These are phyloP conservation scores for Penicillium sp. DNA, from an alignment of 2,329 filamentous ascomycete genomes.

Conservation along the genomic window DNA sequence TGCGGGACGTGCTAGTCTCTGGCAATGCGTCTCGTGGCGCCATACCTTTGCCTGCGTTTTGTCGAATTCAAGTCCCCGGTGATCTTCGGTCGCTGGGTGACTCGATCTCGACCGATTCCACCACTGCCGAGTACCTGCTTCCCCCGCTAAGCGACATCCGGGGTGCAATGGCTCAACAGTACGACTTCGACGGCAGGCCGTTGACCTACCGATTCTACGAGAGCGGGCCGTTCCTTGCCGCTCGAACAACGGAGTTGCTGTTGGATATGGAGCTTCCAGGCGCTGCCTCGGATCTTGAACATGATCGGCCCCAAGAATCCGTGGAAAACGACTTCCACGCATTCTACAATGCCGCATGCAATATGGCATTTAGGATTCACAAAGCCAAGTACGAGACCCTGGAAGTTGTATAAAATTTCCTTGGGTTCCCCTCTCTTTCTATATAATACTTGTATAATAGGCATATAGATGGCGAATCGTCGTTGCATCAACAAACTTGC, in stretches of 20 bases:
- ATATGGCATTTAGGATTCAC: slow-evolving; percentile 39
- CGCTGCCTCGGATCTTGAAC: slow-evolving; percentile 1
- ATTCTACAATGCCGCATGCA: slow-evolving; percentile 39
- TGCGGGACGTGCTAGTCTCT: slow-evolving; percentile 23
- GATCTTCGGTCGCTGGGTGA: slow-evolving; percentile 7
- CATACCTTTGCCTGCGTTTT: slow-evolving; percentile 31
- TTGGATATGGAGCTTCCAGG: slow-evolving; percentile 28
- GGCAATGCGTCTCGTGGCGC: slow-evolving; percentile 5
- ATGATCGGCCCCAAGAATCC: slow-evolving; percentile 6
- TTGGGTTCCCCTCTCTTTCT: not conserved
- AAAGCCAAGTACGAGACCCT: not conserved
- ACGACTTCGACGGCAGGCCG: slow-evolving; percentile 32
- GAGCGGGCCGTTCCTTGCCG: slow-evolving; percentile 33
- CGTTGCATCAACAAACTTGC: not conserved
- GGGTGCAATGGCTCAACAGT: slow-evolving; percentile 29
- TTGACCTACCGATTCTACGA: slow-evolving; percentile 34
- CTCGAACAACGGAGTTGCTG: slow-evolving; percentile 31
- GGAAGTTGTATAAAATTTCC: not conserved
- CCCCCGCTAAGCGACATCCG: slow-evolving; percentile 31
- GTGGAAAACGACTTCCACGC: slow-evolving; percentile 31
- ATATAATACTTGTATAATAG: not conserved
- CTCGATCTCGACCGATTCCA: slow-evolving; percentile 7
- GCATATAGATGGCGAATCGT: not conserved
- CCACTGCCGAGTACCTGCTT: slow-evolving; percentile 36
- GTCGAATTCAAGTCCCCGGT: slow-evolving; percentile 30